Evolutionary conservation across 257 asterid genomes (phyloP).

Genomic region (Solanum stenotomum): DNA sequence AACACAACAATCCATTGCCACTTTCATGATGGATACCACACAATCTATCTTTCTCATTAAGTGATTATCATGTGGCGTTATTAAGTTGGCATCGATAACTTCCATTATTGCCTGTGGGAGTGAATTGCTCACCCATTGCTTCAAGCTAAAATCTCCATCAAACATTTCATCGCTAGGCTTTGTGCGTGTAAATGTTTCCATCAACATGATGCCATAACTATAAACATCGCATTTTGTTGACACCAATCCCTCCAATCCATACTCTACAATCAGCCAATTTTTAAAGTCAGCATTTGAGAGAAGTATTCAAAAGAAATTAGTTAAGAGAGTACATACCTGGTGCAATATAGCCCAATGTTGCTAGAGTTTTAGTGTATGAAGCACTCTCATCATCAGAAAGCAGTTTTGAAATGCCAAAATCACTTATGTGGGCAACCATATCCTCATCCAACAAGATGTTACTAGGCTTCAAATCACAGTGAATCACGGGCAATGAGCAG

Average conservation of each 20-base stretch:
- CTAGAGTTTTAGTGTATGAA: not conserved
- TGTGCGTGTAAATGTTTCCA: not conserved
- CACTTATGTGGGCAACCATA: not conserved
- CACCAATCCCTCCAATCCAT: not conserved
- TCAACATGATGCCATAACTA: not conserved
- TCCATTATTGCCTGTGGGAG: not conserved
- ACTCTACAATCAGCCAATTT: not conserved
- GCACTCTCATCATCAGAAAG: not conserved
- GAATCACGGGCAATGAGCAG: not conserved
- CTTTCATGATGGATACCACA: no score
- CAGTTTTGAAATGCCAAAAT: not conserved
- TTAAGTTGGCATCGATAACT: conserved; percentile 7
- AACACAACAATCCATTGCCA: no score
- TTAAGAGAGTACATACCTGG: not conserved
- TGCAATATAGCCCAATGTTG: not conserved
- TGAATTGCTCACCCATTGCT: conserved; percentile 6
- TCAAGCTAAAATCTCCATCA: conserved; percentile 13
- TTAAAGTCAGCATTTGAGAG: not conserved
- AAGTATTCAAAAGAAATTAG: not conserved
- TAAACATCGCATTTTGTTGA: not conserved
- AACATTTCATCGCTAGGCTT: not conserved
- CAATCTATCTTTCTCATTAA: no score
- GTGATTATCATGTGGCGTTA: no score
- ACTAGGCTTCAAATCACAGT: not conserved
- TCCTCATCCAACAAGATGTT: not conserved